Base-by-base conservation (phyloP, 495 filamentous ascomycete species). In the Xylaria venustula region DNA sequence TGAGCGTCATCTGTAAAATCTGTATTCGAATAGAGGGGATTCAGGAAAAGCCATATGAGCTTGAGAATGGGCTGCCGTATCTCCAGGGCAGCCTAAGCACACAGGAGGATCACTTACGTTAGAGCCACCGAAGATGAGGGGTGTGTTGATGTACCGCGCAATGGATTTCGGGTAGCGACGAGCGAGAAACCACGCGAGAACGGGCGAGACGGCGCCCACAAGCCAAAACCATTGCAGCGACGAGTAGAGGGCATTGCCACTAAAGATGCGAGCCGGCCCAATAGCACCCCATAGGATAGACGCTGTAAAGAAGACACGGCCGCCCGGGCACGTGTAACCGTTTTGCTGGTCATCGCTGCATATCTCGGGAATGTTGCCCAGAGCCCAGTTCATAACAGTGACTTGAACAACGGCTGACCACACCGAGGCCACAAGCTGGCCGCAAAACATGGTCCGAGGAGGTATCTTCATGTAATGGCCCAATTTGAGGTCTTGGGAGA, bases 391-490 rank as follows among this genome's bases (percentile, higher is more conserved):
- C 54, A 86, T 85, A 37, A 89, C 85, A 14, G 79, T 80, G 55
- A 87, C 79, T 71, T 89, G 87, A 12, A 89, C 85, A 34, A 90
- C 73, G 37, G 84, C 85, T 0, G 85, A 86, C 65, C 87, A 78
- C 14, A 88, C 68, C 1, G 85, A 87, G 9, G 87, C 86, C 11
- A 86, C 66, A 9, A 87, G 81, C 71, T 90, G 87, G 0, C 84
- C 85, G 60, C 81, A 78, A 68, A 90, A 90, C 69, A 89, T 80
- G 30, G 78, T 80, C 4, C 87, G 81, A 2, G 87, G 87, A 6
- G 87, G 84, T 7, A 84, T 78, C 67, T 90, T 89, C 73, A 90
- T 85, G 67, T 90, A 91, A 67, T 90, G 87, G n/a, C 85, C 88
- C 14, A 81, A 71, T 64, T 84, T 83, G 54, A 85, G 73, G 60